Conservation (phyloP, 1,139 yeast genomes). For the Pichia sp. region DNA sequence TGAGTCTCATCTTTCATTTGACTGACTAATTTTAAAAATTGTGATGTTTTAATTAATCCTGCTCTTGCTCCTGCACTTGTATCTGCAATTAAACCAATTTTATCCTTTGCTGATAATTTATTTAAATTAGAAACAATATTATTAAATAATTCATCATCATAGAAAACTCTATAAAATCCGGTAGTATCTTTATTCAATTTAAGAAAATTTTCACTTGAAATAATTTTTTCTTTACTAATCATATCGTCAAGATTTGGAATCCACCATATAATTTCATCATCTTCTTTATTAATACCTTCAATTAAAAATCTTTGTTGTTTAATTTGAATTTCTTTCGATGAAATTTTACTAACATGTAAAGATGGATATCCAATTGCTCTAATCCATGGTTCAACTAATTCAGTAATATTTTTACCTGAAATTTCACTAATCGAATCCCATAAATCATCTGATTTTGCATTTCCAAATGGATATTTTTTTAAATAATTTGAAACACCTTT, state of each 20-base stretch:
- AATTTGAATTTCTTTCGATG: constrained; percentile 32
- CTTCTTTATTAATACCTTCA: constrained; percentile 42
- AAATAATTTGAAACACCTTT: constrained; percentile 50
- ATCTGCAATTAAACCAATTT: constrained; percentile 64
- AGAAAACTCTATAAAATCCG: constrained; percentile 65
- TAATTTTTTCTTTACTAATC: constrained; percentile 15
- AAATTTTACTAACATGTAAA: constrained; percentile 31
- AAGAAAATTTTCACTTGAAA: constrained; percentile 33
- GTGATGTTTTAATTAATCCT: constrained; percentile 47
- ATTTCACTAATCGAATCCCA: constrained; percentile 47
- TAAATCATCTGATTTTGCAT: constrained; percentile 48
- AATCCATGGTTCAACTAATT: constrained; percentile 48
- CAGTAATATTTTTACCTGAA: constrained; percentile 39
- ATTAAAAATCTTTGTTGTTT: constrained; percentile 52
- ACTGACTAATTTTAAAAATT: constrained; percentile 41
- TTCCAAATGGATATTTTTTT: constrained; percentile 42
- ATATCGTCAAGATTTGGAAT: constrained; percentile 44
- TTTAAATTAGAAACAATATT: constrained; percentile 39
- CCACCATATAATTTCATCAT: constrained; percentile 50
- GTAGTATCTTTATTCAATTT: constrained; percentile 58
- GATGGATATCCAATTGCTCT: constrained; percentile 49
- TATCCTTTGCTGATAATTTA: constrained; percentile 49
- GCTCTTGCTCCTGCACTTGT: constrained; percentile 54
- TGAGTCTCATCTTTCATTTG: constrained; percentile 40
- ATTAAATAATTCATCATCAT: constrained; percentile 44